Base-by-base conservation (phyloP, 1,284 basidiomycete species). In the Hemileccinum hortonii region DNA sequence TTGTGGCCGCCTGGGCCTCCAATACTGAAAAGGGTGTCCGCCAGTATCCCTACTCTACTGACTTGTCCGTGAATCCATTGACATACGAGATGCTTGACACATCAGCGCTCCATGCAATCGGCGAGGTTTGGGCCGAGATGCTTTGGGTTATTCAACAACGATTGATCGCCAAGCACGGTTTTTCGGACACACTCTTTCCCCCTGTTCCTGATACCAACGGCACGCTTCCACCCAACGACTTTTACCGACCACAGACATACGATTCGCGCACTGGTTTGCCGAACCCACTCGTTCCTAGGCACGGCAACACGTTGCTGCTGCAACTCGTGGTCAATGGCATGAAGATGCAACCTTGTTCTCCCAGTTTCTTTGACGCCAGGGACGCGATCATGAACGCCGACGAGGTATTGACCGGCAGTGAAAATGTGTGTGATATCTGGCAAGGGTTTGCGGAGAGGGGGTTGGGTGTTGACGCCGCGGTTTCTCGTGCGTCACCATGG, bases 41-140 rank as follows among this genome's bases (percentile, higher is more conserved):
- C 52, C 92, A 94, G 77, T 98, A 85, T 73, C 70, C 79, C 11
- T 97, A 96, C 76, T 90, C 91, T 67, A 84, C 82, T 75, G 82
- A 93, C 74, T 72, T 77, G 38, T 83, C 82, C 12, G 65, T 89
- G 70, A 98, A 97, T 78, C 95, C 94, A 0, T 91, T 89, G 54
- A 91, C 87, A 1, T 98, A 98, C 81, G 89, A 94, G 81, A 95
- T 90, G n/a, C 87, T 98, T 39, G 93, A 98, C 77, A 89, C 90
- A 72, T 87, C 90, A 10, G 90, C 90, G 18, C 94, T 94, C 54
- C 92, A 94, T 69, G 90, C 91, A 36, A 90, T 94, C 56, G 93
- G 94, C 54, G 94, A 95, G 73, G 94, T 98, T 53, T 98, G 94
- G 94, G 94, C 94, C 19, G 80, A 97, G 75, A 87, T 97, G 54